Evolutionary conservation across 371 early-diverging fungal genomes (phyloP).

Genomic region (Lichtheimia corymbifera): DNA sequence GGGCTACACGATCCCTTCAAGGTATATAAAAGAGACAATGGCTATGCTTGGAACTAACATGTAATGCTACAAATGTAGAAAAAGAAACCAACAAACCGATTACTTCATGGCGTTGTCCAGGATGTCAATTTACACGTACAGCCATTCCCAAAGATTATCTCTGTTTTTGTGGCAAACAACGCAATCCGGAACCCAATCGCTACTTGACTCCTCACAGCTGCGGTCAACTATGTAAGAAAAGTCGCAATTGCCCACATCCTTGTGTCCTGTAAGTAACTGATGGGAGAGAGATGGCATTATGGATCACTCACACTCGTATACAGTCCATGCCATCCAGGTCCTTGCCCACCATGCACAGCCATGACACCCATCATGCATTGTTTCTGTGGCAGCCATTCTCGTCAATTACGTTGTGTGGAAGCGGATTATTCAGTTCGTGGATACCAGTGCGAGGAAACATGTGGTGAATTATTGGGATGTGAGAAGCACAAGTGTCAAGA

Average conservation of each 20-base stretch:
- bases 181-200: conserved; percentile 65
- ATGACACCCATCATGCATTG: conserved; percentile 76
- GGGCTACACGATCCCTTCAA: conserved; percentile 69
- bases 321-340: conserved; percentile 91
- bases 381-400: conserved; percentile 76
- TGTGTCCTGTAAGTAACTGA: conserved; percentile 62
- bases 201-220: conserved; percentile 86
- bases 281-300: background rate
- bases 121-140: conserved; percentile 80
- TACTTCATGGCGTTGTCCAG: conserved; percentile 88
- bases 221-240: conserved; percentile 71
- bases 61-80: conserved; percentile 14
- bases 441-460: conserved; percentile 66
- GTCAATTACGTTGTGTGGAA: conserved; percentile 70
- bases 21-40: conserved; percentile 31
- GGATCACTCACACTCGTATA: background rate
- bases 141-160: conserved; percentile 70
- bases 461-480: conserved; percentile 73
- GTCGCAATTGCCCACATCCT: conserved; percentile 65
- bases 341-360: conserved; percentile 88
- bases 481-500: conserved; percentile 68
- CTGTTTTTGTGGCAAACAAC: conserved; percentile 89
- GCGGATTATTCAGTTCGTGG: conserved; percentile 60
- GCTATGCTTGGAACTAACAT: background rate
- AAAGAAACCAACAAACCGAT: conserved; percentile 33